phyloP scores from a whole-genome alignment of 2,329 filamentous ascomycete species.

The Neonectria sp. region DNA sequence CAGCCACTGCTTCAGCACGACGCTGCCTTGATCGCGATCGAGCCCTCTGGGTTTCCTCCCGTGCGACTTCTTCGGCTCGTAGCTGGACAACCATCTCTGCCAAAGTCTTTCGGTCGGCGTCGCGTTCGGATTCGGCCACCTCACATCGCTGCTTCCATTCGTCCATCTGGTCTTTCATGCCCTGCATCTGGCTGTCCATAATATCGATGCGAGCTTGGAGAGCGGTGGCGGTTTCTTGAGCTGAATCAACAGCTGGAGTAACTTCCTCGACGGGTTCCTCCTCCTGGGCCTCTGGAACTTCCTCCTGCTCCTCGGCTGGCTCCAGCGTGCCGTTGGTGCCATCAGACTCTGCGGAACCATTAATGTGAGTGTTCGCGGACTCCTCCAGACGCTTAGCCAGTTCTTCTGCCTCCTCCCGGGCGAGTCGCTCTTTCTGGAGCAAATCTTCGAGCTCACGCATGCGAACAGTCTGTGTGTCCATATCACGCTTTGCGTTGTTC shows the following conservation, averaged over 20 bases:
- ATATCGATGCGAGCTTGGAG: slow-evolving; percentile 79
- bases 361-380: slow-evolving; percentile 56
- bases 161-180: slow-evolving; percentile 85
- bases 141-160: slow-evolving; percentile 84
- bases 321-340: slow-evolving; percentile 25
- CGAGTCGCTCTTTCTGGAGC: slow-evolving; percentile 83
- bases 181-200: slow-evolving; percentile 85
- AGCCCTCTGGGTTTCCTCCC: slow-evolving; percentile 59
- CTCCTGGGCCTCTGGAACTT: slow-evolving; percentile 37
- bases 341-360: slow-evolving; percentile 45
- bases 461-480: slow-evolving; percentile 85
- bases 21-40: slow-evolving; percentile 56
- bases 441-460: slow-evolving; percentile 84
- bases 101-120: slow-evolving; percentile 79
- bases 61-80: slow-evolving; percentile 74
- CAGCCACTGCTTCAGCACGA: slow-evolving; percentile 43
- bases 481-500: slow-evolving; percentile 86
- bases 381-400: slow-evolving; percentile 80
- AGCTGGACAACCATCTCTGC: slow-evolving; percentile 92
- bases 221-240: slow-evolving; percentile 47
- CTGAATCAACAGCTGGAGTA: slow-evolving; percentile 56
- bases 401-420: slow-evolving; percentile 88
- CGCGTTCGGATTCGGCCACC: slow-evolving; percentile 83
- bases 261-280: slow-evolving; percentile 54
- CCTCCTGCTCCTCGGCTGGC: slow-evolving; percentile 37